phyloP scores from a whole-genome alignment of 2,329 filamentous ascomycete genomes.

The Calonectria henricotiae region DNA sequence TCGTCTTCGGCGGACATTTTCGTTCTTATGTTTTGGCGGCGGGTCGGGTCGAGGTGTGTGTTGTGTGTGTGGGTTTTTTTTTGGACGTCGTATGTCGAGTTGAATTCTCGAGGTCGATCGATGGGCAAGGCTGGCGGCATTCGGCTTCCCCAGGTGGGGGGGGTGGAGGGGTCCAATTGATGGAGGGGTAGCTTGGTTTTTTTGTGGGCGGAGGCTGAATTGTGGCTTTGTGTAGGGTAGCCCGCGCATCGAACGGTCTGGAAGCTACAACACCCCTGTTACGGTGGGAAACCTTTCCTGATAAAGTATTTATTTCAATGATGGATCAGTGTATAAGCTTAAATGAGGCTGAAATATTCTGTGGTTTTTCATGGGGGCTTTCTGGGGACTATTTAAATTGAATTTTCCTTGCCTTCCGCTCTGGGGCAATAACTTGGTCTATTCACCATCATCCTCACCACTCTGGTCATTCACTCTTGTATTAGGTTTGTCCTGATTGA shows the following conservation, averaged over 20 bases:
- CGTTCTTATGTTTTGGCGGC: slow-evolving; percentile 62
- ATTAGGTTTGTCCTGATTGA: too few species aligned
- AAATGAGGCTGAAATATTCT: too few species aligned
- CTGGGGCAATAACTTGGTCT: too few species aligned
- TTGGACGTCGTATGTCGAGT: slow-evolving; percentile 59
- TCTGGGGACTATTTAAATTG: background rate
- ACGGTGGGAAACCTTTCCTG: background rate
- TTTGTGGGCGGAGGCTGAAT: slow-evolving; percentile 15
- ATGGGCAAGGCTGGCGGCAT: slow-evolving; percentile 24
- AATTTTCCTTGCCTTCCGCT: too few species aligned
- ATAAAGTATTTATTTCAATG: background rate
- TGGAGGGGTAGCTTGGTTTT: slow-evolving; percentile 17
- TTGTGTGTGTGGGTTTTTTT: background rate
- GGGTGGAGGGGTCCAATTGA: slow-evolving; percentile 25
- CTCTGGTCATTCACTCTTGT: too few species aligned
- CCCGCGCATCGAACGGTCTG: background rate
- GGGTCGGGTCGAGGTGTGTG: background rate
- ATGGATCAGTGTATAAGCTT: background rate
- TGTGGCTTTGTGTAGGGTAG: background rate
- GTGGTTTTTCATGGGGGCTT: background rate
- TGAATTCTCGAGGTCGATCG: slow-evolving; percentile 54
- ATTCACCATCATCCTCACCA: too few species aligned
- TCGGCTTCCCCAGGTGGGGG: slow-evolving; percentile 16
- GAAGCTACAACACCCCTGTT: background rate
- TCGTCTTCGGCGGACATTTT: slow-evolving; percentile 74